Percentiles rank a stretch among this genome's conserved stretches.
Conservation (phyloP, 1,284 basidiomycete genomes). For the Meripilus lineatus region DNA sequence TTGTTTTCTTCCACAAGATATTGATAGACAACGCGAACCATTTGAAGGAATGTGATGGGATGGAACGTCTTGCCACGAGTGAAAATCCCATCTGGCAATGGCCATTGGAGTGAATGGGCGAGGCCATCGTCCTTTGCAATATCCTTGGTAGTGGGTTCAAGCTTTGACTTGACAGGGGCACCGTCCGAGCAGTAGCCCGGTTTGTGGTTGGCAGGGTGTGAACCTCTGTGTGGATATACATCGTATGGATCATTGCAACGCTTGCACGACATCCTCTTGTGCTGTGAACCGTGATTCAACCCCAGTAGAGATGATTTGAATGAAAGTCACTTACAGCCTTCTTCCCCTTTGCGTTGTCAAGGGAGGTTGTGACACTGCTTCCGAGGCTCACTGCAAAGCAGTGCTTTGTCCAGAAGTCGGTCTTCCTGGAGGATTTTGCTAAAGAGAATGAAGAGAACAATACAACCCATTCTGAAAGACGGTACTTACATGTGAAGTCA, state of each 20-base stretch:
- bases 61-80: neutral
- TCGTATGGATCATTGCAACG: neutral
- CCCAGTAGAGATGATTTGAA: too few relatives aligned
- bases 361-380: too few relatives aligned
- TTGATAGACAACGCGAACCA: neutral
- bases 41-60: neutral
- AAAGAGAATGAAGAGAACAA: too few relatives aligned
- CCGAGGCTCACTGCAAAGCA: too few relatives aligned
- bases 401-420: too few relatives aligned
- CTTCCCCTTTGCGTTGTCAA: too few relatives aligned
- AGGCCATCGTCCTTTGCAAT: neutral
- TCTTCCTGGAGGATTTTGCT: too few relatives aligned
- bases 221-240: neutral
- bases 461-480: too few relatives aligned
- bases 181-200: constrained; percentile 1
- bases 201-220: neutral
- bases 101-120: too few relatives aligned
- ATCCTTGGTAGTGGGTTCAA: neutral
- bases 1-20: neutral
- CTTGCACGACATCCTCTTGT: too few relatives aligned
- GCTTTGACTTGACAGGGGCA: neutral
- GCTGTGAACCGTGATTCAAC: too few relatives aligned
- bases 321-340: too few relatives aligned
- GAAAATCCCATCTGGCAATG: neutral
- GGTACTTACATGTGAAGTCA: neutral